Base-by-base conservation (phyloP, 345 rosid genomes). In the Linum tenue region DNA sequence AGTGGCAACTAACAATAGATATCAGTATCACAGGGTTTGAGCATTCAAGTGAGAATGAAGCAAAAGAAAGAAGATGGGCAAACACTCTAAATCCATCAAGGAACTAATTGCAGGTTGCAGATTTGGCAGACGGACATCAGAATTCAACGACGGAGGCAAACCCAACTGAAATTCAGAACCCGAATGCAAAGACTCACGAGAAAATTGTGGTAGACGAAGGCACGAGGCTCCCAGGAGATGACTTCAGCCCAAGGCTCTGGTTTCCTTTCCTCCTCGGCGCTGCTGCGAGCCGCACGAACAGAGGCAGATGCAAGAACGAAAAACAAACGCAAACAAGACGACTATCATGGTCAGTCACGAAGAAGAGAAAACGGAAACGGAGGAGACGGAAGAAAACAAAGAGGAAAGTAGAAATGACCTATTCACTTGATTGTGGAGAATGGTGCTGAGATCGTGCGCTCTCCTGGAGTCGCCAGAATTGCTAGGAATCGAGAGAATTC, bases 141-240 rank as follows among this genome's bases (percentile, higher is more conserved):
- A 38, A 55, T 0, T n/a, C 4, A 55, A 2, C 10, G 17, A 44
- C 10, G 17, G 0, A 51, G 40, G 37, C 40, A 22, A 37, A 22
- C 31, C 31, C 31, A 22, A 22, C 1, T 22, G 31, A 22, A 22
- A 42, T 39, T 10, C 39, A 7, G 2, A 38, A 16, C 10, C 7
- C 61, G 3, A 50, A 50, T 37, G 5, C 8, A 56, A 65, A 17
- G 67, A 31, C 90, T 84, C 37, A 94, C 97, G 92, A 94, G 76
- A 67, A 94, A 90, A 76, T 90, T 92, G 73, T 85, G 99, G 77
- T 88, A 88, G 62, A 92, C 41, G 72, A 78, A 80, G 62, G 96
- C 96, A 63, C 95, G 79, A 75, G 99, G 97, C 77, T 90, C 97
- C 96, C 97, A 92, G 0, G 95, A 92, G 77, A 92, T 82, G 44